These are phyloP conservation scores for Xylona heveae DNA, from an alignment of 495 filamentous ascomycete species.

Conservation along the genomic window DNA sequence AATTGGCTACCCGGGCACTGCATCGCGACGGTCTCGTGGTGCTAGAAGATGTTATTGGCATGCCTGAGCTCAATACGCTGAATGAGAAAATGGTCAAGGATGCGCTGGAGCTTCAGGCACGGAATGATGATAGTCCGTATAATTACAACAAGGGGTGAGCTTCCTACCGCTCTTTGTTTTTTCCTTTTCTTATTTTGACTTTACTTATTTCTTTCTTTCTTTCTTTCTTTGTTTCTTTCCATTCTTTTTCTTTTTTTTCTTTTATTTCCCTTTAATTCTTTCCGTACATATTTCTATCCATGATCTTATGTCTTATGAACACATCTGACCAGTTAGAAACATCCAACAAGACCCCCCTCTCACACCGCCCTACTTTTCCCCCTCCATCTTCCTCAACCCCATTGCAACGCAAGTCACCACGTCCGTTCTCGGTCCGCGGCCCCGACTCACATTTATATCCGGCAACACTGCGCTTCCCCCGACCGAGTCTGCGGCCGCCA, in stretches of 20 bases:
- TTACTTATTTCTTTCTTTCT: too few species aligned
- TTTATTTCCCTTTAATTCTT: too few species aligned
- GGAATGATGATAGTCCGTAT: constrained; percentile 23
- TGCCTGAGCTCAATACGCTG: constrained; percentile 22
- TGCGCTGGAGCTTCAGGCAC: constrained; percentile 18
- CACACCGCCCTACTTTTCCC: constrained; percentile 18
- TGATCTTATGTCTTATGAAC: too few species aligned
- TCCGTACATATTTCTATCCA: too few species aligned
- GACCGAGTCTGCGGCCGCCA: constrained; percentile 14
- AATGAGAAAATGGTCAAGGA: constrained; percentile 30
- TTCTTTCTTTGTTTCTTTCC: too few species aligned
- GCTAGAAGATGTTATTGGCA: constrained; percentile 25
- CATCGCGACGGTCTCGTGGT: constrained; percentile 36
- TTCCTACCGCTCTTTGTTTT: too few species aligned
- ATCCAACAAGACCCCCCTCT: constrained; percentile 30
- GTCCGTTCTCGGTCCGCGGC: constrained; percentile 24
- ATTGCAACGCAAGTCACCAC: constrained; percentile 27
- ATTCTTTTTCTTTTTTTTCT: too few species aligned
- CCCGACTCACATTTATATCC: constrained; percentile 27
- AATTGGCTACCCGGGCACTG: constrained; percentile 26
- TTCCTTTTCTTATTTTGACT: too few species aligned
- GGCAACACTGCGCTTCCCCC: constrained; percentile 31
- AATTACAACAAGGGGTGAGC: constrained; percentile 33
- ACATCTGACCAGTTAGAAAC: constrained; percentile 10
- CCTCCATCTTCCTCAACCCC: constrained; percentile 23